Conservation (phyloP, 768 basidiomycete species). For the Tulasnella sp. region DNA sequence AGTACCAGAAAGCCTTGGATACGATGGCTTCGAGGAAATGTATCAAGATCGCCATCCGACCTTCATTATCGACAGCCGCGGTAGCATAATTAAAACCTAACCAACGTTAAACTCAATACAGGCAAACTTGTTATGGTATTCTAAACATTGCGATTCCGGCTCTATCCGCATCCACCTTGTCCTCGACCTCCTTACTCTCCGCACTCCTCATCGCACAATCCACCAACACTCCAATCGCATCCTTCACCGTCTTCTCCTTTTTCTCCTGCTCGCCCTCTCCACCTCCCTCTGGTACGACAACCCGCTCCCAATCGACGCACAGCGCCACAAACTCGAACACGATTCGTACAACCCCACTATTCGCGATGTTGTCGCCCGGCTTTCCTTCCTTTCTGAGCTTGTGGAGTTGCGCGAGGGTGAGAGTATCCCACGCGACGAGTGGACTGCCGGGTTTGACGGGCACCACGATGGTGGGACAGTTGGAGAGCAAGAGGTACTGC, state of each 20-base stretch:
- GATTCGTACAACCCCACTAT: conserved; percentile 44
- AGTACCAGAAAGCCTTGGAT: conserved; percentile 53
- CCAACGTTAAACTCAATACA: neutral
- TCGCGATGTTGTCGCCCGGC: conserved; percentile 37
- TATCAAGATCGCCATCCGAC: conserved; percentile 21
- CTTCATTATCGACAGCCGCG: neutral
- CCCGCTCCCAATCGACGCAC: conserved; percentile 50
- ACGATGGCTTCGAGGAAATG: conserved; percentile 45
- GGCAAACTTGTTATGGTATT: conserved; percentile 33
- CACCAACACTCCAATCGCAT: conserved; percentile 40
- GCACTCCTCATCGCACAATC: conserved; percentile 43
- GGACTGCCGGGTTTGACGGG: conserved; percentile 49
- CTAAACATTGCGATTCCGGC: conserved; percentile 57
- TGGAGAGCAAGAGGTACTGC: conserved; percentile 47
- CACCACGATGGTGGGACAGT: conserved; percentile 46
- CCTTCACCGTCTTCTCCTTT: conserved; percentile 32
- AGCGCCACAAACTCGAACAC: conserved; percentile 48
- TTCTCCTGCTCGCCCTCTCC: conserved; percentile 17
- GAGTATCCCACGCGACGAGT: conserved; percentile 50
- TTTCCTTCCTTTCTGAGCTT: conserved; percentile 31
- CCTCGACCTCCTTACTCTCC: conserved; percentile 40
- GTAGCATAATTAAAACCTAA: neutral
- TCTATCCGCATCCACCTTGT: conserved; percentile 44
- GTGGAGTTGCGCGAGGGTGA: conserved; percentile 49
- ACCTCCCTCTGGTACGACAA: conserved; percentile 26